These are phyloP conservation scores for Fragilaria radians DNA, from an alignment of 108 stramenopile genomes.

Conservation along the genomic window DNA sequence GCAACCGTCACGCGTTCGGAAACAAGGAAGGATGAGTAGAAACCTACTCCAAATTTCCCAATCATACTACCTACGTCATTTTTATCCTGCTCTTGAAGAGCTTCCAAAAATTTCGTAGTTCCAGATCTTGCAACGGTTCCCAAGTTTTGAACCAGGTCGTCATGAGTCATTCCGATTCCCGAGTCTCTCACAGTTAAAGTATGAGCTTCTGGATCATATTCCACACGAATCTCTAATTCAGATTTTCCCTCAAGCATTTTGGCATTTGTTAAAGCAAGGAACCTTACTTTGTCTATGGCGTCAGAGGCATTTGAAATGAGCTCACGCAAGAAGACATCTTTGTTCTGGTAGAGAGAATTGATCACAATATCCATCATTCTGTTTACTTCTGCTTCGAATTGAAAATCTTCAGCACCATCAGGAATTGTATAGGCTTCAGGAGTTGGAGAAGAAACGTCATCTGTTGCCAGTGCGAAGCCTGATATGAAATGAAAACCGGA, in stretches of 20 bases:
- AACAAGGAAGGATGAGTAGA: conserved; percentile 96
- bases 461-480: conserved; percentile 8
- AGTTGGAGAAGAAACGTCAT: conserved; percentile 11
- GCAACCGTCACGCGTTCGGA: conserved; percentile 91
- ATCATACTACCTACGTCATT: conserved; percentile 82
- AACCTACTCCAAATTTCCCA: conserved; percentile 99
- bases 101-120: conserved; percentile 97
- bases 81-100: conserved; percentile 56
- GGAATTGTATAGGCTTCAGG: conserved; percentile 15
- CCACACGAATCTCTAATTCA: conserved; percentile 87
- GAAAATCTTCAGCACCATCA: conserved; percentile 38
- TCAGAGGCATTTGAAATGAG: conserved; percentile 98
- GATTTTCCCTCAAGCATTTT: conserved; percentile 61
- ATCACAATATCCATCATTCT: conserved; percentile 99
- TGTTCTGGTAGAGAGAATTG: conserved; percentile 99
- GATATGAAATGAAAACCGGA: neutral
- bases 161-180: conserved; percentile 98
- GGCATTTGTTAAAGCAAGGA: conserved; percentile 85
- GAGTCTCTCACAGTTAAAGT: conserved; percentile 95
- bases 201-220: conserved; percentile 80
- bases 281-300: conserved; percentile 98
- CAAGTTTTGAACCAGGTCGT: conserved; percentile 90
- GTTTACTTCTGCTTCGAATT: conserved; percentile 97
- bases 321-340: conserved; percentile 93
- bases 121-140: conserved; percentile 99